Percentiles rank a stretch among this genome's conserved stretches.
phyloP scores from a whole-genome alignment of 2,329 filamentous ascomycete genomes.

The Fusarium protoensiforme region DNA sequence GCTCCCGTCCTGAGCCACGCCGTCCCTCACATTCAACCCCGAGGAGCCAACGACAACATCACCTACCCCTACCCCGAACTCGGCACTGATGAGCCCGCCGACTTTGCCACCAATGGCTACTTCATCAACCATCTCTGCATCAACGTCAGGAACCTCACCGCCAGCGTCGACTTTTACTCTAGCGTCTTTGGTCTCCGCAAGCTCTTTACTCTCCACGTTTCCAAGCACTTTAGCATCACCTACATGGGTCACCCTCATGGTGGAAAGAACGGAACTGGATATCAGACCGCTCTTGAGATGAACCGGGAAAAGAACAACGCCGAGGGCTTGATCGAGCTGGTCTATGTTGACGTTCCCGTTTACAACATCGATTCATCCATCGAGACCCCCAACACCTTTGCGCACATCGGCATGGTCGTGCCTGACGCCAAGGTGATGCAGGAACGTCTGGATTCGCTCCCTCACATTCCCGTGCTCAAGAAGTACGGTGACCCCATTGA shows the following conservation, averaged over 20 bases:
- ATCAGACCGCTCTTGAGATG: slow-evolving; percentile 48
- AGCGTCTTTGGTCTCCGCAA: slow-evolving; percentile 49
- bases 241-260: slow-evolving; percentile 51
- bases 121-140: slow-evolving; percentile 50
- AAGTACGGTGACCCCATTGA: slow-evolving; percentile 30
- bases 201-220: slow-evolving; percentile 47
- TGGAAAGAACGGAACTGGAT: slow-evolving; percentile 52
- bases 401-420: slow-evolving; percentile 51
- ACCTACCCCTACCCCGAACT: slow-evolving; percentile 5
- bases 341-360: slow-evolving; percentile 37
- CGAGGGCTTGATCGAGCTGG: slow-evolving; percentile 47
- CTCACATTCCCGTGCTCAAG: slow-evolving; percentile 44
- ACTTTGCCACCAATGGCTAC: slow-evolving; percentile 47
- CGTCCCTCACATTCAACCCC: not conserved
- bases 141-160: slow-evolving; percentile 45
- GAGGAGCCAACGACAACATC: not conserved
- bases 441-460: slow-evolving; percentile 33
- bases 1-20: not conserved
- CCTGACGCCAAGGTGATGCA: slow-evolving; percentile 45
- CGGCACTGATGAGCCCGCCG: slow-evolving; percentile 39
- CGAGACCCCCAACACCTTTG: slow-evolving; percentile 45
- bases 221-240: slow-evolving; percentile 44
- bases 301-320: slow-evolving; percentile 48
- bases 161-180: slow-evolving; percentile 48
- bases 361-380: slow-evolving; percentile 33